Evolutionary conservation across 345 rosid species (phyloP).

Genomic region (Erysimum cheiranthoides): DNA sequence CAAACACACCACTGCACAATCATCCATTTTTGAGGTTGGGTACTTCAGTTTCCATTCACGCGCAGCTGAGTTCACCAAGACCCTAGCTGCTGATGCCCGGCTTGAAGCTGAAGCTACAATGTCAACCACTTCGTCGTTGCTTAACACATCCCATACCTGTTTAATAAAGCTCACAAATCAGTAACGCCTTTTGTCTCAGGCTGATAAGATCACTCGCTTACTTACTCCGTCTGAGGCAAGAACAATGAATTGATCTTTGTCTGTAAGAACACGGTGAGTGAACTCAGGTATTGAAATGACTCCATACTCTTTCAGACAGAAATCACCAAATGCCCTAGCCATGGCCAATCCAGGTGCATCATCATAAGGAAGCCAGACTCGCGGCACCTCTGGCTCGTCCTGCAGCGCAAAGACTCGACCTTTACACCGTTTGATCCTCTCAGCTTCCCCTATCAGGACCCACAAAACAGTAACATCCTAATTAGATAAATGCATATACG

Average conservation of each 20-base stretch:
- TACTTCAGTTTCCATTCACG: conserved; percentile 96
- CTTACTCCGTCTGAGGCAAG: conserved; percentile 98
- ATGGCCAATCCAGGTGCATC: conserved; percentile 99
- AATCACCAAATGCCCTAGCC: conserved; percentile 99
- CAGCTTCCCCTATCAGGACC: conserved; percentile 80
- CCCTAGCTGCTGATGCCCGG: conserved; percentile 88
- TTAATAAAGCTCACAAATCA: conserved; percentile 26
- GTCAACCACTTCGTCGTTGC: conserved; percentile 97
- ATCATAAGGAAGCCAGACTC: conserved; percentile 99
- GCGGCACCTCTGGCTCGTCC: conserved; percentile 98
- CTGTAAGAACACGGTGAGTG: conserved; percentile 83
- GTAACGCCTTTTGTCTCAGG: background rate
- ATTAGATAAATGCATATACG: conserved; percentile 1
- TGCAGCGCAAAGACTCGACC: conserved; percentile 97
- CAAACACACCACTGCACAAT: conserved; percentile 96
- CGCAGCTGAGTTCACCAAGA: conserved; percentile 84
- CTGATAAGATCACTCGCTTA: background rate
- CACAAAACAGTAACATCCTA: conserved; percentile 8
- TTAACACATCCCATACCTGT: conserved; percentile 98
- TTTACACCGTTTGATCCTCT: conserved; percentile 92
- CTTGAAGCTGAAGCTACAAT: conserved; percentile 81
- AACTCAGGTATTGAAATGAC: conserved; percentile 95
- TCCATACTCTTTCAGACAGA: conserved; percentile 97
- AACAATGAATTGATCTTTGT: conserved; percentile 91
- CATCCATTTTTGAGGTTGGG: conserved; percentile 98